phyloP scores from a whole-genome alignment of 1,284 basidiomycete species.

The Heliocybe sulcata region DNA sequence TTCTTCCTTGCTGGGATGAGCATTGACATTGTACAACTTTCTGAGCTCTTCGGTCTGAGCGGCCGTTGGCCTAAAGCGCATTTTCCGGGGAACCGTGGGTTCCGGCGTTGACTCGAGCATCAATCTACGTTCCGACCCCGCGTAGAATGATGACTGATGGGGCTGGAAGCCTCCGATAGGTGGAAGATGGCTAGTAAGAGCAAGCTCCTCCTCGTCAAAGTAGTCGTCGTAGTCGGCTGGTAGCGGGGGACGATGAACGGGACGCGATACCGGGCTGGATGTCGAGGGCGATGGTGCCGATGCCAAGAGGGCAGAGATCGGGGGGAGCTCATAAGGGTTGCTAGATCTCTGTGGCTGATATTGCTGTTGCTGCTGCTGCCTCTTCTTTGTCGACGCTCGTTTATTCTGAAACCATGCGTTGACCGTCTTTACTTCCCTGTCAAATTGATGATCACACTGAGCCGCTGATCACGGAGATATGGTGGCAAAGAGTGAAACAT shows the following conservation, averaged over 20 bases:
- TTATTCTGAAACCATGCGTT: constrained; percentile 84
- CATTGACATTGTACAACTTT: constrained; percentile 50
- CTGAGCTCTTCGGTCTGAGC: constrained; percentile 62
- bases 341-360: not conserved
- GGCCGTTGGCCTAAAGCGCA: constrained; percentile 53
- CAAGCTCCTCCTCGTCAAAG: constrained; percentile 26
- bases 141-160: constrained; percentile 33
- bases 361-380: constrained; percentile 2
- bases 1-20: constrained; percentile 61
- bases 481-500: constrained; percentile 22
- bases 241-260: constrained; percentile 16
- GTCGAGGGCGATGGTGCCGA: constrained; percentile 25
- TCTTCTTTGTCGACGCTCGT: constrained; percentile 74
- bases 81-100: constrained; percentile 39
- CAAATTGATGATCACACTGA: constrained; percentile 11
- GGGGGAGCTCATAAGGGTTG: constrained; percentile 26
- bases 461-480: not conserved
- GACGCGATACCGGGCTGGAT: not conserved
- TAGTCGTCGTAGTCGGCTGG: constrained; percentile 37
- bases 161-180: constrained; percentile 5
- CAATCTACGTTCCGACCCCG: constrained; percentile 39
- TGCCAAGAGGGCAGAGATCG: constrained; percentile 37
- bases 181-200: constrained; percentile 7
- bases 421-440: constrained; percentile 74
- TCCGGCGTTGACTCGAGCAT: constrained; percentile 22